Evolutionary conservation across 2,329 filamentous ascomycete genomes (phyloP).

Genomic region (Fusarium miscanthi): DNA sequence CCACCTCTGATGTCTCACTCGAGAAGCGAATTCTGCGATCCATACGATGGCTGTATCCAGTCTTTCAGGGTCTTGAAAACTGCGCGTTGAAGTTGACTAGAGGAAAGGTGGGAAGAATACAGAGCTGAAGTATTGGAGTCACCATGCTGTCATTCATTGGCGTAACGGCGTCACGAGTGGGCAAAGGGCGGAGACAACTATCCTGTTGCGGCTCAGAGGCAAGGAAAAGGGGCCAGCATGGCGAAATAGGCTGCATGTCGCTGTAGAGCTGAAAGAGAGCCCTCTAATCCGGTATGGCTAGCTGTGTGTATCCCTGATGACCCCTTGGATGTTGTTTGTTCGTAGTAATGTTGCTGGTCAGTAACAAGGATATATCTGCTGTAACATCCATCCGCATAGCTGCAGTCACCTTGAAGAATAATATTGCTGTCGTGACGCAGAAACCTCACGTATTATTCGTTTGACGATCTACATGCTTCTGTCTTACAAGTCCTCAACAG

Average conservation of each 20-base stretch:
- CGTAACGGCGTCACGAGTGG: neutral
- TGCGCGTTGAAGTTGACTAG: neutral
- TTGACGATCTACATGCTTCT: neutral
- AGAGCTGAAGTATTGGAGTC: neutral
- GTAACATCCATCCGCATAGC: neutral
- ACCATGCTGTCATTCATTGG: neutral
- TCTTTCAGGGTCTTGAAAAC: neutral
- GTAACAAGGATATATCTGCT: slow-evolving; percentile 29
- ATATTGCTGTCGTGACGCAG: slow-evolving; percentile 2
- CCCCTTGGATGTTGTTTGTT: neutral
- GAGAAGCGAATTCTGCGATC: neutral
- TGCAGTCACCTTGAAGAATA: neutral
- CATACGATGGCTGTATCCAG: neutral
- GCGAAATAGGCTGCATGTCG: neutral
- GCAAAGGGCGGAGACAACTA: neutral
- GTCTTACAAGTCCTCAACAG: neutral
- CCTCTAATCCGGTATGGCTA: neutral
- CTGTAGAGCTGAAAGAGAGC: neutral
- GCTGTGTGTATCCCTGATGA: neutral
- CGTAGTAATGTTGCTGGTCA: neutral
- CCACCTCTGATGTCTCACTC: neutral
- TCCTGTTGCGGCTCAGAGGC: neutral
- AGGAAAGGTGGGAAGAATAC: no score
- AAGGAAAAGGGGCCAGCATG: neutral
- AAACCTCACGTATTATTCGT: neutral